Evolutionary conservation across 352 stramenopile species (phyloP), one percentile per base, ranked within the genome.

Genomic region (Pythium rhizo-oryzae): DNA sequence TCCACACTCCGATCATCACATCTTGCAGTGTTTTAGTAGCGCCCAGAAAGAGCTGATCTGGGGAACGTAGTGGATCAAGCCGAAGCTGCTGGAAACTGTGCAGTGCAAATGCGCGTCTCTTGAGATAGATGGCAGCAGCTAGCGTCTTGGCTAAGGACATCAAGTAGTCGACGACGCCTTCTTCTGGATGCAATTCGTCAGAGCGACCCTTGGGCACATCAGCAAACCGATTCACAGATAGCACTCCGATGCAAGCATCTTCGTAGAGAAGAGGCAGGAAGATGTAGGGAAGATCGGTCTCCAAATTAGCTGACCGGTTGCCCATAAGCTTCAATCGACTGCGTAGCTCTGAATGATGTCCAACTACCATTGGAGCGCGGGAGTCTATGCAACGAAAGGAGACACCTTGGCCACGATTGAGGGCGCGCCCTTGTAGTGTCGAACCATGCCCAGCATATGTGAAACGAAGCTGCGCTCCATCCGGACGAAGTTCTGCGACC

Each of bases 261-360:
- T 95, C 82, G 57, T 95, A 76, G 2, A 90, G 25, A 2, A 95
- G 71, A 30, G 87, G 85, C 2, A 93, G 21, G 12, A 92, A 85
- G 0, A 92, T 64, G 47, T 77, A 85, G 18, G 84, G 84, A 0
- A 89, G 79, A 8, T 74, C 63, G 5, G 57, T 18, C 4, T 72
- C 50, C 16, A 55, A 51, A 37, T 57, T n/a, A 5, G 6, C 21
- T 6, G 15, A 0, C 0, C 24, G 7, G 18, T 19, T 16, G 56
- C 62, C 62, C 43, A 62, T 5, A 35, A 3, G 13, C 71, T 79
- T 77, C 5, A 91, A 62, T 16, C 79, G 69, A 8, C 43, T 55
- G 3, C 71, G 62, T 4, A 81, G 24, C 19, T 86, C 68, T 0
- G 80, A 90, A 2, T 62, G 62, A 13, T 62, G 21, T 4, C 70